Conservation (phyloP, 2,329 filamentous ascomycete genomes). For the Chaetothyriales sp. region DNA sequence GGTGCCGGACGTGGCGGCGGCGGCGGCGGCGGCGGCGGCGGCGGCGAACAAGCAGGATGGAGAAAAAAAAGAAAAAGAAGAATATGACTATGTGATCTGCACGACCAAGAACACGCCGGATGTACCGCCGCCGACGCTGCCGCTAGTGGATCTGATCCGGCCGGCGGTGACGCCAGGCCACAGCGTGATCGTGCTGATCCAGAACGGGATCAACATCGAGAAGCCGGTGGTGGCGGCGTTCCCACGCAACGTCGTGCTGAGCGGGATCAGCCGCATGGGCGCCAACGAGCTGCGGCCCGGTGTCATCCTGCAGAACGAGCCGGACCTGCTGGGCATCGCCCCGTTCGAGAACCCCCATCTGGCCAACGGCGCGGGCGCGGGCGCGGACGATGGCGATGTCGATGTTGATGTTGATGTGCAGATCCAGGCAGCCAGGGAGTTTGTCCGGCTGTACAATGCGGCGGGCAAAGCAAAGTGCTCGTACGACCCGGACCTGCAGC, state of each 20-base stretch:
- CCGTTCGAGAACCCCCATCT: slow-evolving; percentile 18
- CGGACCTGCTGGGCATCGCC: slow-evolving; percentile 37
- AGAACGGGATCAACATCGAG: slow-evolving; percentile 52
- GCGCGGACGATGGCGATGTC: slow-evolving; percentile 1
- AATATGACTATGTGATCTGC: slow-evolving; percentile 42
- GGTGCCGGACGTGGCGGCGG: slow-evolving; percentile 32
- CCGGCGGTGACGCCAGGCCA: slow-evolving; percentile 37
- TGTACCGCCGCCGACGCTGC: slow-evolving; percentile 26
- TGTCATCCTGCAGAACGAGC: slow-evolving; percentile 37
- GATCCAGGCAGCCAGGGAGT: slow-evolving; percentile 24
- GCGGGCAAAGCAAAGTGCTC: slow-evolving; percentile 30
- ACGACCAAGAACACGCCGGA: slow-evolving; percentile 47
- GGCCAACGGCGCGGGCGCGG: slow-evolving; percentile 4
- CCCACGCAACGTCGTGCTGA: slow-evolving; percentile 38
- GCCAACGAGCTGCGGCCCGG: slow-evolving; percentile 35
- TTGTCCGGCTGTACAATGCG: slow-evolving; percentile 34
- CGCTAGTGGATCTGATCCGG: slow-evolving; percentile 32
- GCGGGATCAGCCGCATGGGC: slow-evolving; percentile 39
- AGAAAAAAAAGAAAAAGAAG: too few species aligned
- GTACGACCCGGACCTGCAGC: slow-evolving; percentile 22
- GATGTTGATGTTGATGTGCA: not conserved
- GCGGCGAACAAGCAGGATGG: not conserved
- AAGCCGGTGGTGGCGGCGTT: slow-evolving; percentile 36
- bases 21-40: slow-evolving; percentile 1
- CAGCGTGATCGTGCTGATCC: slow-evolving; percentile 42